phyloP scores from a whole-genome alignment of 2,329 filamentous ascomycete genomes.

The Ophiocordyceps polyrhachis-furcata region DNA sequence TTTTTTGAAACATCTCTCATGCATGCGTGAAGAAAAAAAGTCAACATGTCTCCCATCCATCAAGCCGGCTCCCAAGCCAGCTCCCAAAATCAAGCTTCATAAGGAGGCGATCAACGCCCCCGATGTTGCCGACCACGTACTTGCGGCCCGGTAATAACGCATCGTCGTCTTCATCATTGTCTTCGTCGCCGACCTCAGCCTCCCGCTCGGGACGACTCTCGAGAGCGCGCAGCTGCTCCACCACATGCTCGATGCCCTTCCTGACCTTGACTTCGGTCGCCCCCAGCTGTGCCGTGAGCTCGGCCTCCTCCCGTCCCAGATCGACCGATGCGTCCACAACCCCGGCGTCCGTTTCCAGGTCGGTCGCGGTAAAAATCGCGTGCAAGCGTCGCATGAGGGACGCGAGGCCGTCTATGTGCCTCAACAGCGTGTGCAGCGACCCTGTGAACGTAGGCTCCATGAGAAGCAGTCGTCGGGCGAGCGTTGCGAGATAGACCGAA shows the following conservation, averaged over 20 bases:
- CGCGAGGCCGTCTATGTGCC: conserved; percentile 64
- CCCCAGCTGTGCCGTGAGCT: conserved; percentile 45
- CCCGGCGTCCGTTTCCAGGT: conserved; percentile 66
- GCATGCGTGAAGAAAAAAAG: background rate
- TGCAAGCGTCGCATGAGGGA: conserved; percentile 61
- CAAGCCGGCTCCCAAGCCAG: conserved; percentile 26
- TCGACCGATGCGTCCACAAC: conserved; percentile 60
- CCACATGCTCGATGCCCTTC: conserved; percentile 46
- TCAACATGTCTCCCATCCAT: conserved; percentile 3
- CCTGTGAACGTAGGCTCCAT: conserved; percentile 44
- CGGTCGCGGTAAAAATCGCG: conserved; percentile 55
- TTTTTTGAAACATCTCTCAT: background rate
- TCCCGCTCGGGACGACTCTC: conserved; percentile 26
- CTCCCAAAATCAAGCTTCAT: conserved; percentile 73
- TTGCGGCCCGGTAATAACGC: conserved; percentile 14
- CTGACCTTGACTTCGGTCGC: conserved; percentile 47
- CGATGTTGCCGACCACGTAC: conserved; percentile 55
- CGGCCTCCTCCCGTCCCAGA: conserved; percentile 51
- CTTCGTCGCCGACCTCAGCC: conserved; percentile 22
- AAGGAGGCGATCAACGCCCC: conserved; percentile 65
- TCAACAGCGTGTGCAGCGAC: conserved; percentile 45
- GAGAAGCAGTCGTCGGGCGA: conserved; percentile 49
- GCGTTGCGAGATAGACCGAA: conserved; percentile 50
- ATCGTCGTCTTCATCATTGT: conserved; percentile 18
- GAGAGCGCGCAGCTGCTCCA: conserved; percentile 30